Evolutionary conservation across 306 rosid species (phyloP), one percentile per base, ranked within the genome.

Genomic region (Ochetophila trinervis): DNA sequence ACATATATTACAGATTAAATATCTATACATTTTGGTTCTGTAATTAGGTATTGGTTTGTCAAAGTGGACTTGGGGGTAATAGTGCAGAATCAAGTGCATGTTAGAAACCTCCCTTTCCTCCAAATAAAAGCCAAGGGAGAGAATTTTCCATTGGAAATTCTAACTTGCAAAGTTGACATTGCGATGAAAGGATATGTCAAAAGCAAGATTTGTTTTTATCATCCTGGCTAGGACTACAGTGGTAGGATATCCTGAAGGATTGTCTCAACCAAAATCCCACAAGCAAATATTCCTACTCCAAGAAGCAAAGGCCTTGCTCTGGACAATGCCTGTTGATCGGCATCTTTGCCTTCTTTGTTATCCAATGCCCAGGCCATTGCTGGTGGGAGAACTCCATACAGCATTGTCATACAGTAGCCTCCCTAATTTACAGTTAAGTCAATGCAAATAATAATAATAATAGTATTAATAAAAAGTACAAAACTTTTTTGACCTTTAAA

Each of bases 351-450:
- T 63, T 84, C 74, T 23, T 35, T 66, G 69, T 52, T 72, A 48
- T 75, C 69, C 90, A 82, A 79, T 74, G 68, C 77, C 88, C 87
- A 86, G 12, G 91, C 88, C 93, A 86, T 86, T 68, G 86, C 92
- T 5, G 93, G 96, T 15, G 93, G 96, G 34, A 86, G 88, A 83
- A 89, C 81, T 71, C 96, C 96, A 75, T 55, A 89, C 34, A 86
- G 78, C 68, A 84, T 80, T 65, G 91, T 79, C 96, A 89, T 82
- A 62, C 93, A 84, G 72, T 89, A 86, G 12, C 89, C 94, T 58
- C 96, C 96, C 94, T 89, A 64, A 37, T 72, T 37, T 73, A 75
- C 32, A 66, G 27, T 48, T 48, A 56, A 71, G 65, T 53, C 60
- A 56, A 24, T 30, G 20, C 53, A 23, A 21, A 8, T 22, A 52